Evolutionary conservation across 441 rosid genomes (phyloP), one percentile per base, ranked within the genome.

Genomic region (Pelargonium citronellum): DNA sequence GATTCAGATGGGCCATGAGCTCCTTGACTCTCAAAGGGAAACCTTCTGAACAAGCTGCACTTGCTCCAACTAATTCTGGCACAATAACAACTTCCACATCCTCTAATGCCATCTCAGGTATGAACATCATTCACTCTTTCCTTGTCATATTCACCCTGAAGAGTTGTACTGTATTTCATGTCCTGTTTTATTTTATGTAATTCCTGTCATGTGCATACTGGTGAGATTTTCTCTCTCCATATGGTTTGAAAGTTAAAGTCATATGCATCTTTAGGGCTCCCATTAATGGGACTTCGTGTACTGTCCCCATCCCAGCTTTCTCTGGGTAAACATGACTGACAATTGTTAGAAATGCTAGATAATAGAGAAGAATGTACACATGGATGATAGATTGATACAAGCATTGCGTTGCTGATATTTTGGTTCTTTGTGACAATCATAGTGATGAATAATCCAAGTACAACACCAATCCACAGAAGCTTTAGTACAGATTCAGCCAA

Each of bases 1-100:
- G 41, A 19, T 79, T 74, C 82, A 92, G 99, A 76, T 95, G 98
- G 99, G 99, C 99, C 71, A 88, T 95, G 93, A 95, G 98, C 85
- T 95, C 99, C 74, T 85, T 95, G 88, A 92, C 95, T 65, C 89
- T 86, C 49, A 95, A 91, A 85, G 96, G 97, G 70, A 95, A 92
- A 84, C 89, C 87, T 73, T 84, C 90, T 27, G 96, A 95, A 67
- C 99, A 91, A 75, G 83, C 91, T 67, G 76, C 91, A 67, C 83
- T 91, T 79, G 81, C 92, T 72, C 71, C 92, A 39, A 79, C 87
- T 71, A 85, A 80, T 70, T 79, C 92, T 58, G 84, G 74, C 51
- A 64, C 85, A 51, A 65, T 86, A 67, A 65, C 81, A 37, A 76
- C 86, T 73, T 80, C 96, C 47, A 68, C 80, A 30, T 71, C 81